Evolutionary conservation across 768 basidiomycete species (phyloP).

Genomic region (Lyophyllum shimeji): DNA sequence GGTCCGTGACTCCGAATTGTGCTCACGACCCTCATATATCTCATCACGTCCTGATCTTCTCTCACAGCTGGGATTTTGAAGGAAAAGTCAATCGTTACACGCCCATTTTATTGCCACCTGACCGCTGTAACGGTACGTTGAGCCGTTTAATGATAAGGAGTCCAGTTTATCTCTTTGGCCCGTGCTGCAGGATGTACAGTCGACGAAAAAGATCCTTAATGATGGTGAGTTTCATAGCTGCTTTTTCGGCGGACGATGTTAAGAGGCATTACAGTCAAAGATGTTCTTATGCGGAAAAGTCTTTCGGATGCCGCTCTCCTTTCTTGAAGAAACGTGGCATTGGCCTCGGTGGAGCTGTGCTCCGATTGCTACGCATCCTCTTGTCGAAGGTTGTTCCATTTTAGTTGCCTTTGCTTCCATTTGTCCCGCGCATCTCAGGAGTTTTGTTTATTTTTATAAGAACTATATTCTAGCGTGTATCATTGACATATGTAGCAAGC

Average conservation of each 20-base stretch:
- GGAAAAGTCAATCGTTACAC: slow-evolving; percentile 40
- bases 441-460: not conserved
- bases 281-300: slow-evolving; percentile 45
- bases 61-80: slow-evolving; percentile 39
- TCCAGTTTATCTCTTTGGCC: not conserved
- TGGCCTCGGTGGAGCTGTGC: not conserved
- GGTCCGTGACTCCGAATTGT: slow-evolving; percentile 29
- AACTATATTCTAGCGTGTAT: not conserved
- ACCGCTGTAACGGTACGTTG: slow-evolving; percentile 61
- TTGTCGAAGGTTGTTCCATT: not conserved
- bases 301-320: slow-evolving; percentile 40
- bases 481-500: not conserved
- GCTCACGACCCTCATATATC: not conserved
- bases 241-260: not conserved
- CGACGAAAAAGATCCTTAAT: slow-evolving; percentile 52
- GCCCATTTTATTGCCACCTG: slow-evolving; percentile 65
- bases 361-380: no score
- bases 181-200: slow-evolving; percentile 48
- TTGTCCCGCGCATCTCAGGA: not conserved
- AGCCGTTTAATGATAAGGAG: not conserved
- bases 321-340: slow-evolving; percentile 15
- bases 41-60: not conserved
- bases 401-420: not conserved
- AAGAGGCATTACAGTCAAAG: slow-evolving; percentile 36
- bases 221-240: slow-evolving; percentile 33